These are phyloP conservation scores for Russula olivacea DNA, from an alignment of 768 basidiomycete species.

Conservation along the genomic window DNA sequence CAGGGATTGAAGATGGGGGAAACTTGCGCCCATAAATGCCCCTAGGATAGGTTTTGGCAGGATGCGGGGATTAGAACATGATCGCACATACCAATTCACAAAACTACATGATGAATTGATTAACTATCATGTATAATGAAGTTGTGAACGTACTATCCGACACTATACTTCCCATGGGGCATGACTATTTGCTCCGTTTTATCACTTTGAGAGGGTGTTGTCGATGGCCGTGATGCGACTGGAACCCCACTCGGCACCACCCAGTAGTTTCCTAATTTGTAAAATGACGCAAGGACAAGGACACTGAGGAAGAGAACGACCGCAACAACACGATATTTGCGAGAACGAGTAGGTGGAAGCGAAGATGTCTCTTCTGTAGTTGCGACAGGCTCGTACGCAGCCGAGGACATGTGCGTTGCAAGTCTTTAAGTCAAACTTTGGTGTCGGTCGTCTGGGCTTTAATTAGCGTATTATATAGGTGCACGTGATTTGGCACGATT, in stretches of 20 bases:
- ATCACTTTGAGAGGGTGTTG: conserved; percentile 1
- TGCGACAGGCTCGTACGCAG: conserved; percentile 15
- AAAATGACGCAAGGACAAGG: conserved; percentile 14
- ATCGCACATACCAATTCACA: conserved; percentile 58
- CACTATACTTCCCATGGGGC: conserved; percentile 55
- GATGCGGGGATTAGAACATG: conserved; percentile 4
- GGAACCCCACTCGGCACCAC: conserved; percentile 3
- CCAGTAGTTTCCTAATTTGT: conserved; percentile 23
- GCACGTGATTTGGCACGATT: conserved; percentile 9
- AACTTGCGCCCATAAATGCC: conserved; percentile 94
- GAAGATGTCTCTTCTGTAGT: conserved; percentile 7
- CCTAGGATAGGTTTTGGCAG: conserved; percentile 39
- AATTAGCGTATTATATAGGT: no score
- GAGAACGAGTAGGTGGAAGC: not conserved
- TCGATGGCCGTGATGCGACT: not conserved
- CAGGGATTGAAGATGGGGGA: conserved; percentile 80
- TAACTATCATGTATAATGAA: conserved; percentile 1
- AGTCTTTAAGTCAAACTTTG: no score
- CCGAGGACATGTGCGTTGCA: conserved; percentile 10
- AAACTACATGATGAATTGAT: conserved; percentile 42
- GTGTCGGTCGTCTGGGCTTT: no score
- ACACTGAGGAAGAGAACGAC: conserved; percentile 8
- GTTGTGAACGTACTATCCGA: conserved; percentile 63
- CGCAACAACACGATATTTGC: conserved; percentile 10
- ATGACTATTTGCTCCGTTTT: conserved; percentile 28